Evolutionary conservation across 75 land plant species (phyloP), one percentile per base, ranked within the genome.

Genomic region (Pinus taeda): DNA sequence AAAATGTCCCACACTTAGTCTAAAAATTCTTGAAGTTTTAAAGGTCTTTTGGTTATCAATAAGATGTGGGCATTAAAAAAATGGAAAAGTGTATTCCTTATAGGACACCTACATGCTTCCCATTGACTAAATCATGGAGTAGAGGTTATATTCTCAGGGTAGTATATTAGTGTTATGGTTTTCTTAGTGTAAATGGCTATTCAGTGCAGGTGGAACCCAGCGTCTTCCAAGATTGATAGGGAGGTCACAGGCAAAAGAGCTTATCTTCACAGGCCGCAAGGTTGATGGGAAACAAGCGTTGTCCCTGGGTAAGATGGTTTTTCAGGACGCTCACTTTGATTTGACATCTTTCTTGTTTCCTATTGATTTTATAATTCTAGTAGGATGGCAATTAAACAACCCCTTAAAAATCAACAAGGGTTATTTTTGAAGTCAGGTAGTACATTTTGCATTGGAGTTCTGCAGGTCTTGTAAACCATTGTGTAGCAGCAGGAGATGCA

Each of bases 151-250:
- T 42, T 69, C 42, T 9, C 22, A 11, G 53, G 1, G 11, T 11
- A 18, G 24, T 3, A 37, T 20, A 42, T 37, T 76, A 37, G 3
- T 76, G 36, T 36, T 36, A 66, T 76, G 14, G 55, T 59, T 21
- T 60, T 76, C 53, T 42, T 69, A 42, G 36, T 69, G 9, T 20
- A 42, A 39, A 69, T 9, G 53, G 42, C 11, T 24, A 57, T 76
- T 60, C 91, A 95, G 98, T 63, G 99, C 96, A 74, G 99, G 99
- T 76, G 99, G 98, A 36, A 97, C 99, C 17, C 93, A 89, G 71
- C 81, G 98, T 37, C 94, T 97, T 78, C 98, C 99, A 62, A 81
- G 96, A 77, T 71, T 97, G 76, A 87, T 97, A 60, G 99, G 99
- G 75, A 90, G 76, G 80, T 79, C 98, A 73, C 60, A 78, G 53